Evolutionary conservation across 441 rosid species (phyloP).

Genomic region (Adansonia gregorii): DNA sequence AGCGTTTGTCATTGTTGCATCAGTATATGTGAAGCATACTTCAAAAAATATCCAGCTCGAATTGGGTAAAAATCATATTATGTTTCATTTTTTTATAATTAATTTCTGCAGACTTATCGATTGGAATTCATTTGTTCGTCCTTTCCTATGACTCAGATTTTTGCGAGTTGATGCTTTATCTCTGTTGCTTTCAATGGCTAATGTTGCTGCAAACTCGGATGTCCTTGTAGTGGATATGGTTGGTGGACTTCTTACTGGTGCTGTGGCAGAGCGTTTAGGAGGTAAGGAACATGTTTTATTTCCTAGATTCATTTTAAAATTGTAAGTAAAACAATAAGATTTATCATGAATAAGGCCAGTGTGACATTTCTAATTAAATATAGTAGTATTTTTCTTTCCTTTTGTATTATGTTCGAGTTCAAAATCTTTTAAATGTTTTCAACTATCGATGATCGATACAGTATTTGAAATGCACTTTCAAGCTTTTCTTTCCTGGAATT

Average conservation of each 20-base stretch:
- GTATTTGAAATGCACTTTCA: background rate
- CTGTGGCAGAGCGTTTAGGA: slow-evolving; percentile 91
- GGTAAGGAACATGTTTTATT: slow-evolving; percentile 43
- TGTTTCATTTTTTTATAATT: background rate
- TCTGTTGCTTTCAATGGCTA: slow-evolving; percentile 82
- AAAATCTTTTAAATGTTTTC: background rate
- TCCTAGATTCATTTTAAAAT: background rate
- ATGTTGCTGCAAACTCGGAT: slow-evolving; percentile 70
- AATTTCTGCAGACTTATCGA: background rate
- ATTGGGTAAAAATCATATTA: slow-evolving; percentile 61
- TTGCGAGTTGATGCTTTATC: slow-evolving; percentile 79
- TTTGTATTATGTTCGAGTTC: background rate
- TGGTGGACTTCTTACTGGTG: slow-evolving; percentile 92
- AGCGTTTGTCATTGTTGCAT: background rate
- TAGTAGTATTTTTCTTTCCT: background rate
- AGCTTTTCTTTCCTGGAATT: background rate
- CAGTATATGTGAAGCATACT: slow-evolving; percentile 97
- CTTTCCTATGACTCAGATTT: slow-evolving; percentile 51
- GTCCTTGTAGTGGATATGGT: slow-evolving; percentile 85
- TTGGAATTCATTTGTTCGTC: slow-evolving; percentile 5
- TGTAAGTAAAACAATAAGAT: slow-evolving; percentile 6
- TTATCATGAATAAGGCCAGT: background rate
- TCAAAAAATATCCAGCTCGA: slow-evolving; percentile 77
- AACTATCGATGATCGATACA: background rate
- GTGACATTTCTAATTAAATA: background rate